Evolutionary conservation across 2,329 filamentous ascomycete species (phyloP).

Genomic region (Paraconiothyrium sp.): DNA sequence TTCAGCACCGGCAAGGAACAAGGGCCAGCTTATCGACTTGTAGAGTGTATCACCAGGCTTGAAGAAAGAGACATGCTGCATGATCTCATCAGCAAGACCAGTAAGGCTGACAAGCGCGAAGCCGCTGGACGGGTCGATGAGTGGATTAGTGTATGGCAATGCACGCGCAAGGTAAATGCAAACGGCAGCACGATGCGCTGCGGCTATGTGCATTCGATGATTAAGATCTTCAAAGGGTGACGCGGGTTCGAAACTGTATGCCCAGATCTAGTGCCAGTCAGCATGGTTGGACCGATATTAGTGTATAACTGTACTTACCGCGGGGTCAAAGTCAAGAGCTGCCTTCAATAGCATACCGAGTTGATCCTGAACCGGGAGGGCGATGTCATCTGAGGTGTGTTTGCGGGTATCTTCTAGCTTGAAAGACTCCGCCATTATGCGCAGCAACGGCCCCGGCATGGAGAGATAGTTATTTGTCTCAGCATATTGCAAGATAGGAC

Average conservation of each 20-base stretch:
- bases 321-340: constrained; percentile 43
- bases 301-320: constrained; percentile 7
- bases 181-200: constrained; percentile 52
- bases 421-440: constrained; percentile 49
- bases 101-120: constrained; percentile 48
- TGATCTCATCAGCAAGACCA: constrained; percentile 59
- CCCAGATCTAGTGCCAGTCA: constrained; percentile 31
- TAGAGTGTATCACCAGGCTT: constrained; percentile 62
- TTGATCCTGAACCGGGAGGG: constrained; percentile 34
- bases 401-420: constrained; percentile 41
- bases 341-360: constrained; percentile 35
- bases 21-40: constrained; percentile 69
- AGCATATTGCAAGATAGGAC: constrained; percentile 49
- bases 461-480: constrained; percentile 54
- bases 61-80: constrained; percentile 62
- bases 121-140: constrained; percentile 52
- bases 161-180: constrained; percentile 51
- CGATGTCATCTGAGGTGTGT: constrained; percentile 19
- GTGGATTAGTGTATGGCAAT: constrained; percentile 41
- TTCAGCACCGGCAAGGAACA: constrained; percentile 67
- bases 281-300: neutral
- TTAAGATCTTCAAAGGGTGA: constrained; percentile 46
- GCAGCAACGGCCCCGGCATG: constrained; percentile 46
- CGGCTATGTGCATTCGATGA: constrained; percentile 47
- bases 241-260: constrained; percentile 39